phyloP scores from a whole-genome alignment of 78 protist species.

The Salpingoeca rosetta region DNA sequence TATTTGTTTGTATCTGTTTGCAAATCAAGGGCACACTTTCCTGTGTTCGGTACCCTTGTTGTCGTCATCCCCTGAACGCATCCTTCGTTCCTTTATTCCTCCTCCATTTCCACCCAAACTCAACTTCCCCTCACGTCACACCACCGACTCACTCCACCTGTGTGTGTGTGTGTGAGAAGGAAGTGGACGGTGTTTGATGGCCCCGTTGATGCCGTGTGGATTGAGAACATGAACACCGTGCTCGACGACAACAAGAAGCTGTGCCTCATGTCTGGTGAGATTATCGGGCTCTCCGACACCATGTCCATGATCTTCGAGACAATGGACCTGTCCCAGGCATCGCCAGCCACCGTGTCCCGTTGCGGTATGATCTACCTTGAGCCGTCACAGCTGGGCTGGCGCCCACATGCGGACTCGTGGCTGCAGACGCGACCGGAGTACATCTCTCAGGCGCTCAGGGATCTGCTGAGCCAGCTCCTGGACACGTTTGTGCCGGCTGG shows the following conservation, averaged over 20 bases:
- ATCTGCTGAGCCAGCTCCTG: neutral
- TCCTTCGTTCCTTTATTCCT: too few relatives aligned
- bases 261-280: conserved; percentile 65
- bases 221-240: conserved; percentile 74
- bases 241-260: conserved; percentile 87
- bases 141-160: too few relatives aligned
- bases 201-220: conserved; percentile 80
- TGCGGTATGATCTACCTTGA: conserved; percentile 70
- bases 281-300: conserved; percentile 41
- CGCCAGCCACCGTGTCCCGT: conserved; percentile 80
- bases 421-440: neutral
- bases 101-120: too few relatives aligned
- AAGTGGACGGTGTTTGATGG: conserved; percentile 77
- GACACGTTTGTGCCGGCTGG: conserved; percentile 13
- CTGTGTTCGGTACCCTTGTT: too few relatives aligned
- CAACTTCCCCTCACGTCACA: too few relatives aligned
- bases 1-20: too few relatives aligned
- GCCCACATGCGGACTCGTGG: conserved; percentile 40
- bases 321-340: conserved; percentile 57
- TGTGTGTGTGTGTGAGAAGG: too few relatives aligned
- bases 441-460: neutral
- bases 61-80: too few relatives aligned
- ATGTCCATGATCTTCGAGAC: conserved; percentile 71
- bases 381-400: conserved; percentile 50
- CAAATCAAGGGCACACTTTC: too few relatives aligned